Conservation (phyloP, 371 early-diverging fungal species). For the Mucor racemosus region DNA sequence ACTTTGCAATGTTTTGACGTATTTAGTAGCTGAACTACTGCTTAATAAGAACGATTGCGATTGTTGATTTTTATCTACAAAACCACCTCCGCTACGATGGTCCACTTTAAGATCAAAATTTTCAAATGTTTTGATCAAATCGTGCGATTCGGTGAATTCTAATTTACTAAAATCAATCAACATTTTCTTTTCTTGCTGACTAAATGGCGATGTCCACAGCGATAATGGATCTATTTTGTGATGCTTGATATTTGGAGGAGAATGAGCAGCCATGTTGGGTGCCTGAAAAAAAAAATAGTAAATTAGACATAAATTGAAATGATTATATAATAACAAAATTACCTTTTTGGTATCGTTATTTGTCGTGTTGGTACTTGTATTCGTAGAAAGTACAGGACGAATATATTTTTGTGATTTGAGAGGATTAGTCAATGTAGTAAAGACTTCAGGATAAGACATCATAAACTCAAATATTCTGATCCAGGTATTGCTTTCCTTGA, state of each 20-base stretch:
- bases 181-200: conserved; percentile 14
- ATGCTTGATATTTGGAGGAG: not conserved
- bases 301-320: not conserved
- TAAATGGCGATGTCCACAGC: conserved; percentile 2
- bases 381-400: not conserved
- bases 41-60: not conserved
- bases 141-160: conserved; percentile 19
- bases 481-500: conserved; percentile 34
- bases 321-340: not conserved
- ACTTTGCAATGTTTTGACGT: conserved; percentile 13
- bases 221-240: not conserved
- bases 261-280: not conserved
- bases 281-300: not conserved
- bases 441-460: conserved; percentile 22
- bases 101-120: conserved; percentile 9
- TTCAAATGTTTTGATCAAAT: conserved; percentile 13
- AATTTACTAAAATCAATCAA: conserved; percentile 11
- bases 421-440: conserved; percentile 24
- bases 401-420: conserved; percentile 13
- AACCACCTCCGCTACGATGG: not conserved
- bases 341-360: not conserved
- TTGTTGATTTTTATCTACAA: not conserved
- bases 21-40: conserved; percentile 8
- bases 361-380: not conserved
- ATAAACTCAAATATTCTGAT: conserved; percentile 33